Evolutionary conservation across 1,139 yeast genomes (phyloP), one percentile per base, ranked within the genome.

Genomic region (Suhomyces coccinellae): DNA sequence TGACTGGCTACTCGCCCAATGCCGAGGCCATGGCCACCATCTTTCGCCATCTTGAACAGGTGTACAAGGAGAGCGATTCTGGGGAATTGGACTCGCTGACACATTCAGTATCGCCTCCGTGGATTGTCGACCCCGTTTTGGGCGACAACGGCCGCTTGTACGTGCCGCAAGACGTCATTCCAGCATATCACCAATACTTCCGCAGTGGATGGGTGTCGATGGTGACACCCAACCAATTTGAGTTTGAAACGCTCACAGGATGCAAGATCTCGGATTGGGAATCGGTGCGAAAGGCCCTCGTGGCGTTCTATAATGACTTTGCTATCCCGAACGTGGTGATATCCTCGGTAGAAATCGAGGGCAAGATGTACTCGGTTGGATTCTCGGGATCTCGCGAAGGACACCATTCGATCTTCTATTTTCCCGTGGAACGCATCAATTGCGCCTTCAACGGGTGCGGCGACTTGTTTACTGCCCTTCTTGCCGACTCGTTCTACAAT

Each of bases 1-100:
- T 87, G 43, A 82, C 90, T 0, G 96, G 96, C 0, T 88, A 88
- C 58, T 72, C 83, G 2, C 89, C 91, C 13, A 79, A 79, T 36
- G 79, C 77, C 2, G 75, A 67, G 29, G 75, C 80, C 1, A 69
- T 85, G 46, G 58, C 63, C 38, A 73, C 75, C 0, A 76, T 83
- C 1, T 77, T 76, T 36, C 62, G 68, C 17, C 73, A 81, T 34
- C 57, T 66, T 60, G 31, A 47, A 54, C 50, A 57, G 48, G 47
- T 51, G 10, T 43, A 59, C 33, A 55, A 38, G 14, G 70, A 39
- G 6, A 26, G n/a, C 29, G n/a, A 26, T 26, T 11, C 29, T 3
- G n/a, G 6, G 12, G 29, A 26, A 11, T 10, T 12, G n/a, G n/a
- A 10, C 12, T 12, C 12, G 7, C 28, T 10, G 12, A 8, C 5